A percentile compares a stretch with the other conserved stretches of the same genome.
phyloP scores from a whole-genome alignment of 2,329 filamentous ascomycete genomes.

The Dactylellina cionopaga region DNA sequence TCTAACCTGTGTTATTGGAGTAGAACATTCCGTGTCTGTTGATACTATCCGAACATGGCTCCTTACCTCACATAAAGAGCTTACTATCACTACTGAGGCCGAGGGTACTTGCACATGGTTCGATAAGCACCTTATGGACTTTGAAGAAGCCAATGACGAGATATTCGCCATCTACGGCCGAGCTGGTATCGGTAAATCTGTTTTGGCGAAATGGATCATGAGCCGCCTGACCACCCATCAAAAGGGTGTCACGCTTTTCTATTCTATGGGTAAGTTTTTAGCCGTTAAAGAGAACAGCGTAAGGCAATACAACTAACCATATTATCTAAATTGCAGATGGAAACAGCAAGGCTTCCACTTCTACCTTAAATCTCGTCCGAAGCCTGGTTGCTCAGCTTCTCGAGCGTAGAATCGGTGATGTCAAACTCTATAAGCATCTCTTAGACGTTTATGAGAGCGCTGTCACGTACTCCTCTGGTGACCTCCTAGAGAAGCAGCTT shows the following conservation, averaged over 20 bases:
- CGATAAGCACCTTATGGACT: constrained; percentile 36
- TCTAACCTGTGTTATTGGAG: neutral
- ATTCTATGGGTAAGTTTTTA: constrained; percentile 25
- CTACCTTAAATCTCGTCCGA: constrained; percentile 13
- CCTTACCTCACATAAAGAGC: constrained; percentile 19
- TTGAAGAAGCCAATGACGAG: constrained; percentile 25
- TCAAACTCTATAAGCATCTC: constrained; percentile 32
- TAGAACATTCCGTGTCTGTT: constrained; percentile 23
- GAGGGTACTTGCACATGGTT: constrained; percentile 34
- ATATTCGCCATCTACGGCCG: constrained; percentile 31
- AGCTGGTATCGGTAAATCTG: constrained; percentile 27
- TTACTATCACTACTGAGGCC: constrained; percentile 19
- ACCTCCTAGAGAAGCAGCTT: constrained; percentile 12
- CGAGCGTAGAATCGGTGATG: constrained; percentile 25
- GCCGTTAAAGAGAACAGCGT: neutral
- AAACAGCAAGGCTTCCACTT: constrained; percentile 10
- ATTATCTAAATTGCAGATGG: constrained; percentile 2
- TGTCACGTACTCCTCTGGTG: neutral
- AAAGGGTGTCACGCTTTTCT: constrained; percentile 30
- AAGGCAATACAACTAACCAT: neutral
- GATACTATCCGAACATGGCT: constrained; percentile 29
- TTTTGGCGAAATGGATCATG: constrained; percentile 30
- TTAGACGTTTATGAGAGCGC: constrained; percentile 22
- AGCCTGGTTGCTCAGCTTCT: constrained; percentile 22
- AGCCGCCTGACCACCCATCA: constrained; percentile 21